phyloP scores from a whole-genome alignment of 257 asterid species.

The Buddleja alternifolia region DNA sequence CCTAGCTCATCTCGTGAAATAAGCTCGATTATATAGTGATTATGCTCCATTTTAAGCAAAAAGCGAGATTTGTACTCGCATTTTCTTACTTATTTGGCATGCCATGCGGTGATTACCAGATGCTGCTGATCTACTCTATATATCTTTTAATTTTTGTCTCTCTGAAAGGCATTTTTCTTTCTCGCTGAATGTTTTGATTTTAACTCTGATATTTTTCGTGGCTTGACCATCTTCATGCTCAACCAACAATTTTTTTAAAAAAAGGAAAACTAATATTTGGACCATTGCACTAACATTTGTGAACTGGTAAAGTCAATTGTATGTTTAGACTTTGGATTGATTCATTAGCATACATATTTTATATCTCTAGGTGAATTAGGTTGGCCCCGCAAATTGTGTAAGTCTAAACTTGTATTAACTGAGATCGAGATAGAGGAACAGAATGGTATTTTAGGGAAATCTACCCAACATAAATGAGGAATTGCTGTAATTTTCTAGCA shows the following conservation, averaged over 20 bases:
- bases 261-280: no score
- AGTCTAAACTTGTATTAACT: no score
- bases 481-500: not conserved
- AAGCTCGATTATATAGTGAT: slow-evolving; percentile 9
- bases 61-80: not conserved
- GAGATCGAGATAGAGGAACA: no score
- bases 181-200: not conserved
- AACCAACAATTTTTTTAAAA: no score
- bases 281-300: not conserved
- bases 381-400: no score
- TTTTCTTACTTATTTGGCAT: not conserved
- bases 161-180: slow-evolving; percentile 1
- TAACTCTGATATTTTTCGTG: not conserved
- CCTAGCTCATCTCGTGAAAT: slow-evolving; percentile 16
- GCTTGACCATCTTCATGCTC: no score
- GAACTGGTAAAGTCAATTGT: not conserved
- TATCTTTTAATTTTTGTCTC: slow-evolving; percentile 6
- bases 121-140: not conserved
- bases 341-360: no score
- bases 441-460: not conserved
- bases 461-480: not conserved
- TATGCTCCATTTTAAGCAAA: slow-evolving; percentile 7
- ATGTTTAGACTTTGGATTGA: not conserved
- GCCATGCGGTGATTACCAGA: not conserved
- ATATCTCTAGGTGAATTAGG: no score